A percentile compares a stretch with the other conserved stretches of the same genome.
Evolutionary conservation across 2,329 filamentous ascomycete species (phyloP).

Genomic region (Arachnopeziza araneosa): DNA sequence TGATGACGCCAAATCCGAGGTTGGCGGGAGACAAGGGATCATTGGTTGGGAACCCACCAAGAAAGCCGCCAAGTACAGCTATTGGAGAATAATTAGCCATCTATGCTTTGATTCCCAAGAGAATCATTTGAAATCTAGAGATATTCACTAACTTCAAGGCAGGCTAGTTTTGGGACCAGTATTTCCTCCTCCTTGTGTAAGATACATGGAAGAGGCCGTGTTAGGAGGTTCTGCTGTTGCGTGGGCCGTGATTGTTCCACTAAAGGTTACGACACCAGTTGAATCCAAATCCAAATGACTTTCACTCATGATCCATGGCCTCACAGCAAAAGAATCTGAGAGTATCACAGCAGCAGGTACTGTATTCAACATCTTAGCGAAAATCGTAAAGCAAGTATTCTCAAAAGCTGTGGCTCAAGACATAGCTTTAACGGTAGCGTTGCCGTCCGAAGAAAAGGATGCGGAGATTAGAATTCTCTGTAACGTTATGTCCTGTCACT

Average conservation of each 20-base stretch:
- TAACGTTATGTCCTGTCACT: neutral
- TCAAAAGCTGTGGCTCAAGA: neutral
- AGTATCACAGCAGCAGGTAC: neutral
- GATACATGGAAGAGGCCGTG: neutral
- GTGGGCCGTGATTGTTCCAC: neutral
- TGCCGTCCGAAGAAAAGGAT: slow-evolving; percentile 1
- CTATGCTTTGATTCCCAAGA: too few relatives aligned
- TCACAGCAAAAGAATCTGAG: neutral
- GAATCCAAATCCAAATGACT: neutral
- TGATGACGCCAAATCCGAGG: neutral
- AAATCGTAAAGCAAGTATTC: neutral
- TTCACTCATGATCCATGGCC: neutral
- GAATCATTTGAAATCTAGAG: too few relatives aligned
- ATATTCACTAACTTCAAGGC: neutral
- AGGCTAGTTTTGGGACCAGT: neutral
- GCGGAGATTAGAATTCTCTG: neutral
- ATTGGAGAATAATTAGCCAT: too few relatives aligned
- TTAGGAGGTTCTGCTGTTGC: neutral
- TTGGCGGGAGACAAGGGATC: neutral
- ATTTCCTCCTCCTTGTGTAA: neutral
- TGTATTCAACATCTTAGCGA: neutral
- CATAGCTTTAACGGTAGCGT: neutral
- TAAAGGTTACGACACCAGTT: neutral
- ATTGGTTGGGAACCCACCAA: neutral
- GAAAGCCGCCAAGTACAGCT: too few relatives aligned